Evolutionary conservation across 2,329 filamentous ascomycete genomes (phyloP), one percentile per base, ranked within the genome.

Genomic region (Dothideomycetidae sp.): DNA sequence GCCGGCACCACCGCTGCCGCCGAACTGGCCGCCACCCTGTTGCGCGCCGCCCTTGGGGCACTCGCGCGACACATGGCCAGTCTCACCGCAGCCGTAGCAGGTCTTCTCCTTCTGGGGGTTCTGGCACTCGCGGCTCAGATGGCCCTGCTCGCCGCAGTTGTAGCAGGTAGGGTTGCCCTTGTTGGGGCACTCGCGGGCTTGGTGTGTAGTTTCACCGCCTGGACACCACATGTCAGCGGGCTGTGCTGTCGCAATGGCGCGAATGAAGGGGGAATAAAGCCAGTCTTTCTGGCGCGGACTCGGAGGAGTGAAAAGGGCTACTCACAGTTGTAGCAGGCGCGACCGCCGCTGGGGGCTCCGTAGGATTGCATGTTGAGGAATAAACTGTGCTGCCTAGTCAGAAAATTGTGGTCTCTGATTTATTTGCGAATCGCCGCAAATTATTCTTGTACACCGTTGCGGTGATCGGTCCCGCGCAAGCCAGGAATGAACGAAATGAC

Each of bases 61-160:
- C 56, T 94, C 86, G 52, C 62, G 61, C 28, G 63, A 56, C 38
- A 64, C 65, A 71, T 96, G 88, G 45, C 85, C 88, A 49, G 76
- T 64, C 61, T 81, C 74, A 56, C 82, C 82, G 67, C 80, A 85
- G 53, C 78, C 52, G 75, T 75, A 75, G 64, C 72, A 75, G 35
- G 70, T 66, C 58, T 74, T 85, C 64, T 93, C 84, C 70, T 93
- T 93, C 54, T 81, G 75, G 42, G 84, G 79, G 59, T 83, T 76
- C 46, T 80, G 77, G 71, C 88, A 96, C 58, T 96, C 88, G 61
- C 86, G 83, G 72, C 81, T 60, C 43, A 65, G 48, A 48, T 66
- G 63, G 41, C 63, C 64, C 52, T 64, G 60, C 47, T 60, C 58
- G 45, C 62, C 62, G 53, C 43, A 45, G 41, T 46, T 48, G 46